phyloP scores from a whole-genome alignment of 331 rosid species.

The Erythrophleum ivorense region DNA sequence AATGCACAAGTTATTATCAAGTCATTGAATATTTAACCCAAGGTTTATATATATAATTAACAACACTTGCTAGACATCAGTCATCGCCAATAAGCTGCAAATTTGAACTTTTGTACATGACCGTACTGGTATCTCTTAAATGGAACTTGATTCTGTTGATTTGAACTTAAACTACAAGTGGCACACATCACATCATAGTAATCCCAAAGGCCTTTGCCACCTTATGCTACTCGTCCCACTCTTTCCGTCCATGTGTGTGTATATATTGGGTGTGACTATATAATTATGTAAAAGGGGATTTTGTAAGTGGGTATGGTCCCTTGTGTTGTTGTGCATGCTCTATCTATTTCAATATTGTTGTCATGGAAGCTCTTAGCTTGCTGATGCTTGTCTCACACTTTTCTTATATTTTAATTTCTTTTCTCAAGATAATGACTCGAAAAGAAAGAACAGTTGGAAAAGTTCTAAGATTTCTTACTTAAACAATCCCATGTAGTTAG shows the following conservation, averaged over 20 bases:
- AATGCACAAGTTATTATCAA: conserved; percentile 20
- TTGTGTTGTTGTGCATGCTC: conserved; percentile 39
- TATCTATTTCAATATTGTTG: conserved; percentile 60
- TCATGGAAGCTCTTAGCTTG: conserved; percentile 53
- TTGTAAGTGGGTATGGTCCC: conserved; percentile 54
- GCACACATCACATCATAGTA: conserved; percentile 58
- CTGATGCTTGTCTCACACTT: conserved; percentile 60
- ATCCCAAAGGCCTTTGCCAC: conserved; percentile 31
- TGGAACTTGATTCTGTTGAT: conserved; percentile 46
- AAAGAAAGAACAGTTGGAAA: conserved; percentile 53
- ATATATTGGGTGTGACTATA: conserved; percentile 39
- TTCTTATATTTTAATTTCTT: conserved; percentile 48
- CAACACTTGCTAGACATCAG: not conserved
- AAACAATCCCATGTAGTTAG: conserved; percentile 45
- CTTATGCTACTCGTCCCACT: conserved; percentile 25
- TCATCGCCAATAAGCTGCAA: conserved; percentile 21
- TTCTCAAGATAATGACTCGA: conserved; percentile 69
- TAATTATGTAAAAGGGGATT: conserved; percentile 25
- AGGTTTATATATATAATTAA: conserved; percentile 12
- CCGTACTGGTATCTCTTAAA: conserved; percentile 50
- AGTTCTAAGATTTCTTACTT: conserved; percentile 54
- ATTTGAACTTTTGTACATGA: conserved; percentile 40
- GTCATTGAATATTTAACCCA: conserved; percentile 37
- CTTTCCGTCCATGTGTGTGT: conserved; percentile 32
- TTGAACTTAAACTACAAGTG: conserved; percentile 43